A percentile compares a stretch with the other conserved stretches of the same genome.
These are phyloP conservation scores for Pneumocystis sp. DNA, from an alignment of 1,139 yeast species.

Conservation along the genomic window DNA sequence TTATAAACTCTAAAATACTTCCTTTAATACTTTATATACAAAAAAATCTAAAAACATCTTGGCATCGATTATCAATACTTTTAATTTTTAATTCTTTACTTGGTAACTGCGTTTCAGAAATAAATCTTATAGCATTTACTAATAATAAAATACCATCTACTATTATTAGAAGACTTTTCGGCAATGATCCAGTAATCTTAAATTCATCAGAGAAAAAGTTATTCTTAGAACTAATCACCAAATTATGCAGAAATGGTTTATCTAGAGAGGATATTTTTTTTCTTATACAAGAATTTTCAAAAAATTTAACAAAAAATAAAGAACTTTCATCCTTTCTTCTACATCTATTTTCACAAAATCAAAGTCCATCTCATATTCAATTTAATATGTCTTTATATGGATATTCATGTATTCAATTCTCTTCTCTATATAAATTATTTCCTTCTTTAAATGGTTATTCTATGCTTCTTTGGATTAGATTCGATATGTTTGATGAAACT, in stretches of 20 bases:
- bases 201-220: background rate
- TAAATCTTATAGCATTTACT: background rate
- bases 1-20: background rate
- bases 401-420: constrained; percentile 11
- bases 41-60: background rate
- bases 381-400: constrained; percentile 4
- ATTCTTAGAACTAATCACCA: background rate
- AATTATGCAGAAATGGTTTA: background rate
- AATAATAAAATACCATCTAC: background rate
- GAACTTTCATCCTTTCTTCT: background rate
- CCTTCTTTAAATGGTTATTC: constrained; percentile 17
- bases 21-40: background rate
- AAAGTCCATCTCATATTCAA: constrained; percentile 2
- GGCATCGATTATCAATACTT: background rate
- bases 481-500: constrained; percentile 13
- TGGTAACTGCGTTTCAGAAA: background rate
- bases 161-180: background rate
- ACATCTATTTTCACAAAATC: background rate
- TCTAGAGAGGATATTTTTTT: background rate
- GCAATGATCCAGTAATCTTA: background rate
- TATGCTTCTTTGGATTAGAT: constrained; percentile 15
- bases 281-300: background rate
- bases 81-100: background rate
- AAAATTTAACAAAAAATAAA: background rate
- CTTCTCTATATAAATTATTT: constrained; percentile 12